These are phyloP conservation scores for Phytopythium oedochilum DNA, from an alignment of 352 stramenopile genomes.

Conservation along the genomic window DNA sequence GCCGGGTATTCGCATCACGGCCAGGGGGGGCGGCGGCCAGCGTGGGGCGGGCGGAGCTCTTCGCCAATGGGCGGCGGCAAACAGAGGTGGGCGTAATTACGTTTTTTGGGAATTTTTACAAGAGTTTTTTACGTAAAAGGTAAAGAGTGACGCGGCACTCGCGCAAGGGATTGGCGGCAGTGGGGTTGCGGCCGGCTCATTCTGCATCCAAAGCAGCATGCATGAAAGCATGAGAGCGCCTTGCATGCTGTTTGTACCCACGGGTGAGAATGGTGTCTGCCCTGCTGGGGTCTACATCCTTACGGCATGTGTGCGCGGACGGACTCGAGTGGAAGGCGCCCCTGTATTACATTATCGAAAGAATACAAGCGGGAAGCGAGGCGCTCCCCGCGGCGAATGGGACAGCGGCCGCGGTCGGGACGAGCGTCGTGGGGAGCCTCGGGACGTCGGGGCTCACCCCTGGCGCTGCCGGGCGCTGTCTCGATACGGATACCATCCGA, in stretches of 20 bases:
- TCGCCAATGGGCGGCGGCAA: not conserved
- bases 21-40: not conserved
- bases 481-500: not conserved
- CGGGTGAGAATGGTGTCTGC: no score
- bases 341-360: slow-evolving; percentile 6
- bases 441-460: no score
- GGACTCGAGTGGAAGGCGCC: not conserved
- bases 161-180: no score
- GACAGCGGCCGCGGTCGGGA: not conserved
- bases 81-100: slow-evolving; percentile 4
- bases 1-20: not conserved
- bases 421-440: not conserved
- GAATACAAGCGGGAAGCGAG: not conserved
- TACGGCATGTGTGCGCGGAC: no score
- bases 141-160: no score
- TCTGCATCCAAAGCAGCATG: no score
- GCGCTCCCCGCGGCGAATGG: not conserved
- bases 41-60: not conserved
- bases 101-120: not conserved
- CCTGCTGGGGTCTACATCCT: no score
- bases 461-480: no score
- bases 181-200: no score
- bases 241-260: no score
- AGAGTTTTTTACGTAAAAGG: no score
- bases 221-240: no score